Conservation (phyloP, 352 stramenopile species). For the Globisporangium viniferum region DNA sequence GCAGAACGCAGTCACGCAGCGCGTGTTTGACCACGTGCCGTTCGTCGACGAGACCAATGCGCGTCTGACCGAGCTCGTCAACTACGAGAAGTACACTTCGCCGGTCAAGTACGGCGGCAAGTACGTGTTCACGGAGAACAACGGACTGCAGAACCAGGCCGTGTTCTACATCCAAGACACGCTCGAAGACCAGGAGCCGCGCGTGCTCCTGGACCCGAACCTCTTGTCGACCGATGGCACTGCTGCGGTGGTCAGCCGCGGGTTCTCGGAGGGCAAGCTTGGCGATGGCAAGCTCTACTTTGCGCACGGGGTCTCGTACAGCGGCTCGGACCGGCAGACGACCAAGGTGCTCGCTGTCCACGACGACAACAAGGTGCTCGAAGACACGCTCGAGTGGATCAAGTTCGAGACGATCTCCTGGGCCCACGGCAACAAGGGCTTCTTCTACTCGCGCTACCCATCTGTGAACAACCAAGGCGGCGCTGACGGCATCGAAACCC, state of each 20-base stretch:
- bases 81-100: constrained; percentile 87
- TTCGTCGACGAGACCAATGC: constrained; percentile 67
- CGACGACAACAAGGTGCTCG: too few species aligned
- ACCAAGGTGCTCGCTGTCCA: too few species aligned
- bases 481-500: too few species aligned
- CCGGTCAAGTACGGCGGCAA: constrained; percentile 70
- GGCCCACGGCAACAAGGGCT: too few species aligned
- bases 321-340: too few species aligned
- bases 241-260: constrained; percentile 51
- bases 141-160: constrained; percentile 85
- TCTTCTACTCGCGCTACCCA: too few species aligned
- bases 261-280: constrained; percentile 71
- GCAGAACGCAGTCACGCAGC: constrained; percentile 70
- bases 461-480: too few species aligned
- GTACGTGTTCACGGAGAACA: constrained; percentile 87
- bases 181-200: constrained; percentile 44
- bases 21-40: constrained; percentile 61
- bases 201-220: constrained; percentile 84
- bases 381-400: too few species aligned
- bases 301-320: too few species aligned
- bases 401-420: too few species aligned
- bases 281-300: constrained; percentile 20
- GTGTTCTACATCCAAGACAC: constrained; percentile 86
- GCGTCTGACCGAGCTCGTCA: constrained; percentile 81
- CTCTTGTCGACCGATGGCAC: constrained; percentile 70